Base-by-base conservation (phyloP, 306 rosid species). In the Mimosa bimucronata region DNA sequence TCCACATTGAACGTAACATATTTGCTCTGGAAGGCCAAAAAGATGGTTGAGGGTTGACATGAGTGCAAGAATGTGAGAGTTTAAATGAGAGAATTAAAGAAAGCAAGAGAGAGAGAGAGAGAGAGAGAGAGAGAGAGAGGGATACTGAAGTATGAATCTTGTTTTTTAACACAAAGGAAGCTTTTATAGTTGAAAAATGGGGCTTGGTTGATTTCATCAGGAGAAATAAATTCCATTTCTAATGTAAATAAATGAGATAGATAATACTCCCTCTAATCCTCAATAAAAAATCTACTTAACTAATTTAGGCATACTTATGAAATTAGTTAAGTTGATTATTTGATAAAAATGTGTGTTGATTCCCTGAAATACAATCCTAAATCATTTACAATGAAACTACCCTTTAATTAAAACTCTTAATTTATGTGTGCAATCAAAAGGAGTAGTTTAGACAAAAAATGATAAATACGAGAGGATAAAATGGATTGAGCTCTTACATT, bases 1-100 rank as follows among this genome's bases (percentile, higher is more conserved):
- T 79, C 98, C 97, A 71, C 98, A 94, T 83, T 94, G 93, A 45
- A 94, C 92, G 55, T 94, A 91, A 66, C 94, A 95, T 83, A 95
- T 89, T 80, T 95, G 94, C 31, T 91, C 97, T 4, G 97, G 88
- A 25, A 92, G 91, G 85, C 93, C 91, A 83, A 90, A 89, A 70
- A 90, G 87, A 80, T 87, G 88, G 91, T 86, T 88, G 46, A 90
- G 74, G 50, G 90, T 82, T 38, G 93, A 89, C 97, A 90, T 94
- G 25, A 72, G 58, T 71, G 77, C 29, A 58, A 52, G 14, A 37
- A 62, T 0, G 61, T 7, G 71, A 45, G 74, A n/a, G 60, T 10
- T 34, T 41, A 70, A 62, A n/a, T 64, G 66, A 30, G 26, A 42
- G 82, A 65, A 34, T 2, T 34, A 34, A 66, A 44, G 75, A 85